Base-by-base conservation (phyloP, 2,329 filamentous ascomycete genomes). In the Claviceps lovelessii region DNA sequence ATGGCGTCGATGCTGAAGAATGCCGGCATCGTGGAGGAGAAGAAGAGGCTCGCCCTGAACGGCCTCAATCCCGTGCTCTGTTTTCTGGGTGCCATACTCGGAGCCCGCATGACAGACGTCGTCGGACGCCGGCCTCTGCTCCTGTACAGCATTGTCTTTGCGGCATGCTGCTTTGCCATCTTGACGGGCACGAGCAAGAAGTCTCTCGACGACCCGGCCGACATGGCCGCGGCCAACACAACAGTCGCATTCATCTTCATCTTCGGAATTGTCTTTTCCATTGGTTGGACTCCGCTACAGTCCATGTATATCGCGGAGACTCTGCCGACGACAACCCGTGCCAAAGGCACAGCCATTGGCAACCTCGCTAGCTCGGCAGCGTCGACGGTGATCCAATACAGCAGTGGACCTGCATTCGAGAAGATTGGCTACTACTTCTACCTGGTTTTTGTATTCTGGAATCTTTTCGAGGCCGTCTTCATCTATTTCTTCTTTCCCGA, bases 81-180 rank as follows among this genome's bases (percentile, higher is more conserved):
- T 61, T 72, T 76, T 56, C 58, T 75, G 1, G 74, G 70, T 1
- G 75, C 78, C 19, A 68, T 80, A 19, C 59, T 76, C 0, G 81
- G 81, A 49, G 78, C 80, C 4, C 69, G 73, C 15, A 69, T 83
- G 51, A 78, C 78, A 1, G 80, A 83, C 44, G 71, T 72, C 1
- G 56, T 82, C 6, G 78, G 80, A n/a, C 77, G 81, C 42, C 76
- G 81, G 3, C 76, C 77, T 0, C 66, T 80, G 8, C 64, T 80
- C 13, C 63, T 80, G 4, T 72, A 70, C 62, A 70, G 71, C 4
- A 75, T 73, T 45, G 62, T 75, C 11, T 73, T 74, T 56, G 70
- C 69, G 52, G 74, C 72, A 0, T 59, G 68, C 57, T 76, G 73
- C 61, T 77, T 77, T 51, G 73, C 72, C 41, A 65, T 75, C 59